Evolutionary conservation across 129 eudicot species (phyloP), one percentile per base, ranked within the genome.

Genomic region (Cynara cardunculus): DNA sequence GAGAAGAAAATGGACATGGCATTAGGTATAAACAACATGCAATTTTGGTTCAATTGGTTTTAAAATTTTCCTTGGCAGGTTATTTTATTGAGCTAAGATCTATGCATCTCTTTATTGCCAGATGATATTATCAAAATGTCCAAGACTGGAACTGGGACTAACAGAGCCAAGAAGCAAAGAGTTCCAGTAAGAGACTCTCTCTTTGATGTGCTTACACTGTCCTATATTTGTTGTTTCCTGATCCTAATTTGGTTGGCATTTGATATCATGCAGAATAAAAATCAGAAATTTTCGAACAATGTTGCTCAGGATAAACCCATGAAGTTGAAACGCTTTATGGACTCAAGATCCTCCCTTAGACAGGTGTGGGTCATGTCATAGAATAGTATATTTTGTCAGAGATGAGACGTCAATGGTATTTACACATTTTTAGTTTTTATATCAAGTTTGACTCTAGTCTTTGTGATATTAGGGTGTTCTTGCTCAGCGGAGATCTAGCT

Each of bases 1-100:
- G 99, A 92, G 90, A 96, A 96, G 93, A 96, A 96, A 84, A 91
- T 96, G 95, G 93, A 88, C 81, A 96, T 96, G 99, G 67, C 91
- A 77, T 82, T 96, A 88, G 99, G 99, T 95, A 64, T 31, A 41
- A 21, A 7, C 18, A 24, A 70, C 66, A 59, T 69, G 2, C 71
- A 12, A 9, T 56, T 31, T 21, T 25, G 65, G 41, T 69, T 71
- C 46, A 41, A 0, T 71, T 35, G 44, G 28, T 78, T 41, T 16
- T 25, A 81, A 41, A 9, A 73, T 4, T 61, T 62, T 53, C 44
- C 44, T 49, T 44, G 5, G 24, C 66, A 25, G 27, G 75, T 16
- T 73, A n/a, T 22, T 78, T 5, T 41, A 41, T 12, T 44, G 61
- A 56, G 30, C 61, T 78, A 69, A 82, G 27, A 53, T 49, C 3